Base-by-base conservation (phyloP, 2,329 filamentous ascomycete genomes). In the Arthrobotrys pseudoclavata region DNA sequence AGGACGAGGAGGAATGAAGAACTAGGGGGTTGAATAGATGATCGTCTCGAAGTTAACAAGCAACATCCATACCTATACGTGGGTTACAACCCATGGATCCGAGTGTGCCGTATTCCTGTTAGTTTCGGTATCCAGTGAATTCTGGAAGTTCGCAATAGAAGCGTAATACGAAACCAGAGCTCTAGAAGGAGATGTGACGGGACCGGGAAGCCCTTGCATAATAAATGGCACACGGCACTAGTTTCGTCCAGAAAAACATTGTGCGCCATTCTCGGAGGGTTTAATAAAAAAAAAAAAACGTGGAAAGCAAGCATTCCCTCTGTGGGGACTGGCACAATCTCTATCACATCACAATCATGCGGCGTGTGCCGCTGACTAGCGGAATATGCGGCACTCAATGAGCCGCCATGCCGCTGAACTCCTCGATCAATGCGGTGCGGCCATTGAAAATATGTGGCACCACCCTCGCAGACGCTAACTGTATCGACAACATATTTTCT, bases 251-350 rank as follows among this genome's bases (percentile, higher is more conserved):
- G 31, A 34, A 34, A 53, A 31, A 29, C 26, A 12, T 29, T 57
- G 60, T 57, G 68, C 37, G 62, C 55, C 67, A 55, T 60, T 47
- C 45, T 24, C 20, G 20, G 26, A 50, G 13, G 13, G n/a, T n/a
- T n/a, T n/a, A 50, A n/a, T 3, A 34, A 70, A 47, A 20, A 45
- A 45, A 45, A 45, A 45, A 45, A 72, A 72, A 72, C 69, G 69
- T 72, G 60, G 69, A 50, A 66, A 66, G 50, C 68, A 72, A 42
- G 69, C 69, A 72, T 72, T 42, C 34, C 12, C 12, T 45, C 42
- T 24, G 68, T 64, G 29, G 57, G 52, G 34, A 66, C 48, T n/a
- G 29, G 34, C 20, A 22, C 26, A 31, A 20, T 31, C 24, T n/a
- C 26, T 37, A 22, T 50, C 47, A 34, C 52, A 57, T 37, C 52